Base-by-base conservation (phyloP, 768 basidiomycete species). In the Auricularia sp. region DNA sequence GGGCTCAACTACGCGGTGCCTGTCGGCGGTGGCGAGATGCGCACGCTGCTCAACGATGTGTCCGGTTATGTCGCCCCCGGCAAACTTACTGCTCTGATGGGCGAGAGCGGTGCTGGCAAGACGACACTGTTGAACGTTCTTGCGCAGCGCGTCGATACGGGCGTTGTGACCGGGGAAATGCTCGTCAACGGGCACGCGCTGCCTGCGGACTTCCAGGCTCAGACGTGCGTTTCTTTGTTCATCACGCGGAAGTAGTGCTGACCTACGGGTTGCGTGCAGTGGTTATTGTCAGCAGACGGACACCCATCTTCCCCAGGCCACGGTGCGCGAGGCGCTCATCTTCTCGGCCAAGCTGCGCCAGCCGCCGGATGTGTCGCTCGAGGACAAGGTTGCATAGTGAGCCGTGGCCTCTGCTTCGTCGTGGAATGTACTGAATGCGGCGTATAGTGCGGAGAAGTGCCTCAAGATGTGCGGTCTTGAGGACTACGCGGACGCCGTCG, bases 211-310 rank as follows among this genome's bases (percentile, higher is more conserved):
- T 75, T 81, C 73, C 51, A 80, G 68, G 77, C 87, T 65, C 86
- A 88, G 87, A 71, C 77, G 73, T 58, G 75, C 74, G 39, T 34
- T 29, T 42, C 56, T 1, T 78, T 5, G 77, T 24, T 63, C 14
- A 34, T 63, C 13, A 3, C 1, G 18, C 11, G 3, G 21, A 5
- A 18, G 21, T 64, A 8, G 63, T 44, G 39, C 8, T 54, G 74
- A 54, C 73, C 70, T 64, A 29, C 29, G 29, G 29, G 29, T 29
- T 29, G 29, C 67, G 51, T 65, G 7, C 35, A 92, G 89, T 34
- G 92, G 90, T 0, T 95, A 93, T 70, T 90, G 88, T 65, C 92
- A 95, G 70, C 94, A 96, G 71, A 83, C 84, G 79, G 91, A 92
- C 69, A 88, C 85, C 0, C 93, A 94, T 75, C 80, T 88, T 21